Base-by-base conservation (phyloP, 2,329 filamentous ascomycete genomes). In the Myriosclerotinia duriaeana region DNA sequence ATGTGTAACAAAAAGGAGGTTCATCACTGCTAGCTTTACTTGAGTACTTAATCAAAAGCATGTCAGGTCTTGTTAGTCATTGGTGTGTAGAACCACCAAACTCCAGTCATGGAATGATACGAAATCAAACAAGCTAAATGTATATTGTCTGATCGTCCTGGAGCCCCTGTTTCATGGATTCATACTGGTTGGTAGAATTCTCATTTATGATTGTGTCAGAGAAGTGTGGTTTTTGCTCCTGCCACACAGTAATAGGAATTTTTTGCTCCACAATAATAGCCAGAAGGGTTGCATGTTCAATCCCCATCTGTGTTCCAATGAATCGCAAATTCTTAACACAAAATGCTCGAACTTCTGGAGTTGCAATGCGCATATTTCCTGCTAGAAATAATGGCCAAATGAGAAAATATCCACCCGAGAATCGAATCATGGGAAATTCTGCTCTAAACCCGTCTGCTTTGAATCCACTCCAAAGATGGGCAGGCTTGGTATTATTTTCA, bases 381-480 rank as follows among this genome's bases (percentile, higher is more conserved):
- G 66, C 72, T 48, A 74, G 67, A 60, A 68, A 76, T 8, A 75
- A 61, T 2, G 74, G 74, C 74, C 74, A 76, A 5, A 76, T 69
- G 0, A 75, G 42, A 36, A 75, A 75, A 34, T 70, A 66, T 3
- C 69, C 72, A 9, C 69, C 69, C 2, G 69, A 70, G 30, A 67
- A 68, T 2, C 64, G 63, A 26, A 70, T 54, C 11, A 48, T 38
- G n/a, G 67, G 54, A 2, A 54, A 44, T 12, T 68, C 66, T 6
- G 26, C 36, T 15, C n/a, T n/a, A 6, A 38, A 15, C 1, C 52
- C 30, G 4, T 64, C 53, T 17, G 9, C 50, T 34, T 30, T 14
- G 26, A 42, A 60, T n/a, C 36, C 50, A 14, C 20, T 42, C 36
- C 36, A 26, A 3, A 15, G 46, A 11, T 64, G 30, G 8, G 34